Base-by-base conservation (phyloP, 176 grass and related monocot genomes). In the Themeda triandra region DNA sequence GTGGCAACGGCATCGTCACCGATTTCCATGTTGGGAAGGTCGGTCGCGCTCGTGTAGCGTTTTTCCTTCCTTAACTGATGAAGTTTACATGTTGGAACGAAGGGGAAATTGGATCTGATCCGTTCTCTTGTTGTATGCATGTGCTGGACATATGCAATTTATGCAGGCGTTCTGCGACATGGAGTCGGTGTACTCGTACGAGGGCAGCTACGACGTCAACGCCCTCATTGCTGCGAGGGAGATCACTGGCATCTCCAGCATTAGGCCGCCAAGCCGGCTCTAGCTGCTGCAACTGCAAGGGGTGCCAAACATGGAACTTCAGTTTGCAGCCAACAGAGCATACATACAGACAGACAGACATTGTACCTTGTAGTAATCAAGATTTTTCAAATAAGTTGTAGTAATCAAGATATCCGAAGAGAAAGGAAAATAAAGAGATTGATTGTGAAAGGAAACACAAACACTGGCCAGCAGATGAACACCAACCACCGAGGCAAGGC, bases 131-230 rank as follows among this genome's bases (percentile, higher is more conserved):
- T 1, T 48, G 13, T 45, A 45, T 48, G 45, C 4, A 48, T 48
- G 45, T 2, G 45, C 13, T 1, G 45, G 45, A 48, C 45, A 21
- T 54, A 21, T 54, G 49, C 18, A 54, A 49, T 53, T 19, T 54
- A 0, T 8, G 18, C 49, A 94, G 86, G 92, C 92, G 45, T 93
- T 93, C 75, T 93, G 92, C 49, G 92, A 93, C 66, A 33, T 93
- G 82, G 92, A 93, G 79, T 70, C 92, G 4, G 81, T 93, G 25
- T 93, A 81, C 75, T 54, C 92, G 6, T 93, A 88, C 62, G 92
- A 93, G 63, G 92, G 92, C 68, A 88, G 88, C 41, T 93, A 93
- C 39, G 85, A 93, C 1, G 78, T 90, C 10, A 93, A 93, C 78
- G 51, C 85, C 32, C 54, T 93, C 37, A 82, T 93, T 30, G 85